Conservation (phyloP, 2,329 filamentous ascomycete genomes). For the Aspergillus bombycis region DNA sequence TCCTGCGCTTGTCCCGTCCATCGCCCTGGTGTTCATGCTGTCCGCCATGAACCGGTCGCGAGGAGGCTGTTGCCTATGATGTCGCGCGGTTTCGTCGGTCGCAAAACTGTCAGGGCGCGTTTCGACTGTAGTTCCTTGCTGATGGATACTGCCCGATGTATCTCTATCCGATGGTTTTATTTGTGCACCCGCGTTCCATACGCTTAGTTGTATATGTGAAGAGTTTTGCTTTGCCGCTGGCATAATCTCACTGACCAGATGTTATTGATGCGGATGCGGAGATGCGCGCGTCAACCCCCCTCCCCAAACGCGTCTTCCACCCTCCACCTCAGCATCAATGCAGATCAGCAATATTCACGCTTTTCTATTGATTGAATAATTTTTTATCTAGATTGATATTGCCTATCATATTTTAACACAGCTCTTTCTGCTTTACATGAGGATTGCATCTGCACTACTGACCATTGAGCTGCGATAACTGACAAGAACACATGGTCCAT, state of each 20-base stretch:
- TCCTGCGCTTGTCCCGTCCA: neutral
- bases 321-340: constrained; percentile 3
- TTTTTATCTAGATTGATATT: neutral
- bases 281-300: constrained; percentile 30
- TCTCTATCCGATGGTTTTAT: neutral
- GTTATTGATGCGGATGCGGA: constrained; percentile 21
- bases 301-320: constrained; percentile 31
- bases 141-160: neutral
- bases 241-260: neutral
- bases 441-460: neutral
- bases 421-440: neutral
- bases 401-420: neutral
- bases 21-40: neutral
- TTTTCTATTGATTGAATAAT: neutral
- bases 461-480: neutral
- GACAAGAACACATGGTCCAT: neutral
- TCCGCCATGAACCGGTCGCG: constrained; percentile 17
- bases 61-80: constrained; percentile 18
- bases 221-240: neutral
- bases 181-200: neutral
- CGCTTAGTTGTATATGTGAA: constrained; percentile 8
- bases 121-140: constrained; percentile 20
- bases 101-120: constrained; percentile 33
- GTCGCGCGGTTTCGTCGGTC: constrained; percentile 30
- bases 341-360: neutral